phyloP scores from a whole-genome alignment of 1,139 yeast species.

The Kodamaea sp. region DNA sequence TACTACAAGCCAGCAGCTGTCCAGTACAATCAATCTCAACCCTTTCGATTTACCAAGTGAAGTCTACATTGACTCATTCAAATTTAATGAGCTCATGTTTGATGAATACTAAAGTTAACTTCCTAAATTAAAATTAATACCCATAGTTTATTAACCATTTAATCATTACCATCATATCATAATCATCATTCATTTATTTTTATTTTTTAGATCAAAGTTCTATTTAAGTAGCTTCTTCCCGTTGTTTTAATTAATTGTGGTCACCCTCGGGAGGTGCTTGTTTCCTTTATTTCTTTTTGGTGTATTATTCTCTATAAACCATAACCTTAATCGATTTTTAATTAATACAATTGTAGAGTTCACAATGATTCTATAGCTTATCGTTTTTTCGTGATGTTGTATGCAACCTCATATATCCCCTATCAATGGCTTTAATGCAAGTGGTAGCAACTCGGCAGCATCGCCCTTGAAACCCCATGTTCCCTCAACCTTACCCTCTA shows the following conservation, averaged over 20 bases:
- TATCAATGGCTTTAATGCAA: slow-evolving; percentile 55
- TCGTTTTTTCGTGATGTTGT: neutral
- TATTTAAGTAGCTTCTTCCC: no score
- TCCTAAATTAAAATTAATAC: no score
- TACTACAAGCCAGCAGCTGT: neutral
- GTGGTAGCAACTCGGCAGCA: slow-evolving; percentile 68
- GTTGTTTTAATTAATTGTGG: no score
- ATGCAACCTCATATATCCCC: slow-evolving; percentile 13
- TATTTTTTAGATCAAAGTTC: no score
- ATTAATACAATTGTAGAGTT: neutral
- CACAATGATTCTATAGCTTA: neutral
- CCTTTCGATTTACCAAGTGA: neutral
- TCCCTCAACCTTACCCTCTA: slow-evolving; percentile 38
- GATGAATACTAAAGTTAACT: neutral
- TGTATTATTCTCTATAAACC: neutral
- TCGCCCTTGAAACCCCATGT: slow-evolving; percentile 80
- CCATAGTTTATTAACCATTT: no score
- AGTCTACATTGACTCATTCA: neutral
- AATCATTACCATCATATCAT: no score
- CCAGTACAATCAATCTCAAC: neutral
- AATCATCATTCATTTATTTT: neutral
- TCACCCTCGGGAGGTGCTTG: no score
- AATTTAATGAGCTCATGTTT: slow-evolving; percentile 1
- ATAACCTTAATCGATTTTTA: neutral
- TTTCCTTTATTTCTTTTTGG: no score